A percentile compares a stretch with the other conserved stretches of the same genome.
Conservation (phyloP, 345 rosid genomes). For the Syzygium jambos region DNA sequence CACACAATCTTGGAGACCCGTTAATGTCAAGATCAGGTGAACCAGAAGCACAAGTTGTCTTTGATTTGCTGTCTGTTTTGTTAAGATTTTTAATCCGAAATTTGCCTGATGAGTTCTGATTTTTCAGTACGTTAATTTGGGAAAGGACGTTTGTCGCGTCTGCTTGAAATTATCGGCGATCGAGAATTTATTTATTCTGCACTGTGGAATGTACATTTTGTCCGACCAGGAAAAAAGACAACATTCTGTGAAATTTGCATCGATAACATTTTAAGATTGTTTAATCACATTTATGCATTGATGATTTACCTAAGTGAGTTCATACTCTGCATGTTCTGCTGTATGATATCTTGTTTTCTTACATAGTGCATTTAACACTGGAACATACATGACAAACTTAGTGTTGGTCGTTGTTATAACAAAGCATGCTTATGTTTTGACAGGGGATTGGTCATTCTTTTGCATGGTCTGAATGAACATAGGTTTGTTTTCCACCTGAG, state of each 20-base stretch:
- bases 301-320: background rate
- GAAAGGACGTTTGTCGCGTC: background rate
- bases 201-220: background rate
- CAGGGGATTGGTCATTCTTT: conserved; percentile 78
- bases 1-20: conserved; percentile 75
- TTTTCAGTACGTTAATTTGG: background rate
- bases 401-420: background rate
- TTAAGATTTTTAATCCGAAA: background rate
- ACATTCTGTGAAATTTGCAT: background rate
- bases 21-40: conserved; percentile 46
- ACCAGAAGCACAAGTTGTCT: background rate
- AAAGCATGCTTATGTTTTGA: background rate
- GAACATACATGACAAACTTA: background rate
- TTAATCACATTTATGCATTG: background rate
- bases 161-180: background rate
- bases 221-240: background rate
- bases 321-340: background rate
- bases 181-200: background rate
- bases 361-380: background rate
- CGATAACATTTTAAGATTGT: background rate
- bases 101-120: background rate
- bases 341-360: background rate
- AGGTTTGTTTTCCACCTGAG: conserved; percentile 33
- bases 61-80: background rate
- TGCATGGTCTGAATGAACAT: conserved; percentile 94